A percentile compares a stretch with the other conserved stretches of the same genome.
phyloP scores from a whole-genome alignment of 2,329 filamentous ascomycete species.

The Knoxdaviesia capensis region DNA sequence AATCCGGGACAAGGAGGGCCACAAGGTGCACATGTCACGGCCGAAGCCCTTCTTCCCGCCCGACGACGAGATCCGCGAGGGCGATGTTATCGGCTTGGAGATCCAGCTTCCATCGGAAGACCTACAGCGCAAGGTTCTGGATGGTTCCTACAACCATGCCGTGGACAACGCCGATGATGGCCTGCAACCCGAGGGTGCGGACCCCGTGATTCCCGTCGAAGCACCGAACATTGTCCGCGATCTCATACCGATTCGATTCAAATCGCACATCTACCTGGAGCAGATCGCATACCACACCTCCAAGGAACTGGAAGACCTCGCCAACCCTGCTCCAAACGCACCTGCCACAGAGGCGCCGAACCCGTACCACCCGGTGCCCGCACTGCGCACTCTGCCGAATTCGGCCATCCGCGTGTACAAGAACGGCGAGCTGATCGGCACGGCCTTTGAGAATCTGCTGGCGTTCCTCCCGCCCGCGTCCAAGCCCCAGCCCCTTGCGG shows the following conservation, averaged over 20 bases:
- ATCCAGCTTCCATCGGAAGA: conserved; percentile 74
- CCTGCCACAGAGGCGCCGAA: conserved; percentile 31
- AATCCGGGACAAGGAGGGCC: conserved; percentile 71
- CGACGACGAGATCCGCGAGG: conserved; percentile 63
- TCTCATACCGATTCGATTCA: conserved; percentile 85
- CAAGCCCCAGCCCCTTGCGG: conserved; percentile 41
- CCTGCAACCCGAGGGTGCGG: conserved; percentile 21
- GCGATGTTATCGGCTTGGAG: conserved; percentile 85
- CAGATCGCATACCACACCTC: conserved; percentile 74
- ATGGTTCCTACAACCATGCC: conserved; percentile 71
- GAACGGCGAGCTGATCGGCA: conserved; percentile 73
- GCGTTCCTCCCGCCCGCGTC: conserved; percentile 85
- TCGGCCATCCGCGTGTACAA: conserved; percentile 83
- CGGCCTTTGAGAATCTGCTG: conserved; percentile 70
- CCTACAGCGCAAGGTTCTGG: conserved; percentile 73
- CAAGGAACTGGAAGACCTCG: conserved; percentile 71
- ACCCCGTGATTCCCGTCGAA: conserved; percentile 15
- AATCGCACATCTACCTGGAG: conserved; percentile 85
- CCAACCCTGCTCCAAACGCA: conserved; percentile 41
- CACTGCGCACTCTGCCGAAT: conserved; percentile 70
- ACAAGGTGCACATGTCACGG: conserved; percentile 83
- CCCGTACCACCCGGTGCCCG: conserved; percentile 50
- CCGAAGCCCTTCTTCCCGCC: conserved; percentile 76
- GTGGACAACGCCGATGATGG: conserved; percentile 40
- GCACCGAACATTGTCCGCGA: conserved; percentile 77